These are phyloP conservation scores for Metschnikowia peoriensis DNA, from an alignment of 805 yeast species.

Conservation along the genomic window DNA sequence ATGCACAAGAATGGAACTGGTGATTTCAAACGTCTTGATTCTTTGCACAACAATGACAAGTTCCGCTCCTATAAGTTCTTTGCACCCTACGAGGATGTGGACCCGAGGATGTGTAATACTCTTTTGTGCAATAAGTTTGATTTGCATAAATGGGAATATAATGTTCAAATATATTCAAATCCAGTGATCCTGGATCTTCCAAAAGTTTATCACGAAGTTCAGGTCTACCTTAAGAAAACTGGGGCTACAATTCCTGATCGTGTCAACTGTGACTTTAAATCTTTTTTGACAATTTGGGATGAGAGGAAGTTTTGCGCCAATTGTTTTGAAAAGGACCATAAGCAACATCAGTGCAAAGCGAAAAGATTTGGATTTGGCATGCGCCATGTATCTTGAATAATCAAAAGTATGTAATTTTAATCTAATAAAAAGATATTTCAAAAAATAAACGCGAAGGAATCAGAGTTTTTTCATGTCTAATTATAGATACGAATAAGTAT, in stretches of 20 bases:
- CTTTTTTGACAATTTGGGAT: neutral
- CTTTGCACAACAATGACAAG: neutral
- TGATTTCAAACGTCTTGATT: neutral
- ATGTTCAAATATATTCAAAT: neutral
- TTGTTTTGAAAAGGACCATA: neutral
- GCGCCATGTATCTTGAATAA: too few relatives aligned
- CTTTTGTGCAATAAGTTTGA: neutral
- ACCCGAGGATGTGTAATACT: neutral
- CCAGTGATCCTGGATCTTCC: neutral
- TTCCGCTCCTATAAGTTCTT: neutral
- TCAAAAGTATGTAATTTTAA: neutral
- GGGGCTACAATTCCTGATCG: too few relatives aligned
- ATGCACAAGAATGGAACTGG: neutral
- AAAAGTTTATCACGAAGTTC: neutral
- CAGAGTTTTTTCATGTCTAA: too few relatives aligned
- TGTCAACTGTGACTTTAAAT: neutral
- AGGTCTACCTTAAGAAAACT: neutral
- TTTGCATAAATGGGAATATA: too few relatives aligned
- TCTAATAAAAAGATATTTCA: too few relatives aligned
- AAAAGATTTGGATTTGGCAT: neutral
- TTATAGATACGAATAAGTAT: too few relatives aligned
- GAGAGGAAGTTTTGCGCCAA: neutral
- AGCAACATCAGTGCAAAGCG: neutral
- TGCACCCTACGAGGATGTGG: neutral
- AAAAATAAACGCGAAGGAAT: too few relatives aligned